Base-by-base conservation (phyloP, 2,329 filamentous ascomycete species). In the Fusarium sp. region DNA sequence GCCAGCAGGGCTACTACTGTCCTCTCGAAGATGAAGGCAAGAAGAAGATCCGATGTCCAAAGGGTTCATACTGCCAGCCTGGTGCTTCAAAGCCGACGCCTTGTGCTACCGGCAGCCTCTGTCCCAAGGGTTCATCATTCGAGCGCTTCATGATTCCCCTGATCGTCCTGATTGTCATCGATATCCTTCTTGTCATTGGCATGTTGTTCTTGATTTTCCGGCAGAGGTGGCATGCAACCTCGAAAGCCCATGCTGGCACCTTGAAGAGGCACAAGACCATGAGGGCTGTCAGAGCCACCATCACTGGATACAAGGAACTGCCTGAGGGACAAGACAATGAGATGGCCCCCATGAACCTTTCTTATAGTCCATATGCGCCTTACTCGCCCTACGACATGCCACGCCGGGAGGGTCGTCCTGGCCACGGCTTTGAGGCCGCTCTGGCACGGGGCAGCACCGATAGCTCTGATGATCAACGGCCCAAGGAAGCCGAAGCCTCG, bases 41-140 rank as follows among this genome's bases (percentile, higher is more conserved):
- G 47, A 74, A 85, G 64, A 83, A 81, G 50, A 71, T 85, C 5
- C 59, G 68, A 11, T 90, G 88, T 61, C 87, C 87, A 0, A 68
- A 80, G 10, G 87, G 87, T 27, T 82, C 82, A 4, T 90, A 87
- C 71, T 90, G 88, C 69, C 87, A 87, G 34, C 83, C 84, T 0
- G 88, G 88, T 7, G 84, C 86, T 6, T 76, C 83, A 1, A 79
- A 82, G 7, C 86, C 88, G 2, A 86, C 84, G 4, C 85, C 85
- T 13, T 90, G 88, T 68, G 78, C 78, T 18, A 59, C 80, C 4
- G 86, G 85, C 1, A 87, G 87, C 35, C 71, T 77, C 5, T 90
- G 88, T 66, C 85, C 85, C 0, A 82, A 81, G 57, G 84, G 83
- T 2, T 84, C 87, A 5, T 74, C 76, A 2, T 83, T 78, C 54